These are phyloP conservation scores for Ophiostoma quercus DNA, from an alignment of 2,329 filamentous ascomycete species.

Conservation along the genomic window DNA sequence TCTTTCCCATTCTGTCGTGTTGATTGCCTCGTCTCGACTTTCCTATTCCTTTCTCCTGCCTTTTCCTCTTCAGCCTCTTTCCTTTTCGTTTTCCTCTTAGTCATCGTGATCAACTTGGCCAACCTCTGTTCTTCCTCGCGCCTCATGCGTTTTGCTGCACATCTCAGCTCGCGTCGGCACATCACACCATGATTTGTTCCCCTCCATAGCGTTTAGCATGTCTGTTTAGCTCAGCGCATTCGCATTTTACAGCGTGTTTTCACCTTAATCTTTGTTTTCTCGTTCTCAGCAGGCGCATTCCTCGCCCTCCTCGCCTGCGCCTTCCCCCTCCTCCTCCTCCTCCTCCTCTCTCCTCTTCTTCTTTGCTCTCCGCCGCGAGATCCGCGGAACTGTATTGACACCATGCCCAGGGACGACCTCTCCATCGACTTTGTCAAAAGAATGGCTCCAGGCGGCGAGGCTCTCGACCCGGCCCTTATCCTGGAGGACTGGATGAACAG, in stretches of 20 bases:
- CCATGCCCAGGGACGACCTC: conserved; percentile 68
- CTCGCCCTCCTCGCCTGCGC: not conserved
- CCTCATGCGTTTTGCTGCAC: not conserved
- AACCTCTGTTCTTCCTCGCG: not conserved
- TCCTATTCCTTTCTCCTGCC: not conserved
- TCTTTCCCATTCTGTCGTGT: conserved; percentile 15
- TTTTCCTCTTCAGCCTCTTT: conserved; percentile 13
- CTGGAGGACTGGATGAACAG: conserved; percentile 72
- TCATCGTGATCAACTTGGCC: not conserved
- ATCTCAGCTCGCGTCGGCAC: conserved; percentile 7
- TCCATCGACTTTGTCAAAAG: conserved; percentile 64
- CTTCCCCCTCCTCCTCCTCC: not conserved
- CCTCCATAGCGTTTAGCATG: conserved; percentile 9
- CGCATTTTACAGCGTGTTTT: conserved; percentile 3
- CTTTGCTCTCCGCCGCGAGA: conserved; percentile 9
- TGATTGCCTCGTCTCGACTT: not conserved
- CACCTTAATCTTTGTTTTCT: not conserved
- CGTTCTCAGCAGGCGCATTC: not conserved
- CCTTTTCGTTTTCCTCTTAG: not conserved
- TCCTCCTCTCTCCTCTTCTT: not conserved
- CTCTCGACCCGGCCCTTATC: conserved; percentile 61
- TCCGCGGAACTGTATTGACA: conserved; percentile 20
- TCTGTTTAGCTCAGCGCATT: conserved; percentile 10
- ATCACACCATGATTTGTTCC: conserved; percentile 6
- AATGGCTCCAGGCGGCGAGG: conserved; percentile 57